A percentile compares a stretch with the other conserved stretches of the same genome.
Conservation (phyloP, 805 yeast genomes). For the Zygoascus bituminiphila region DNA sequence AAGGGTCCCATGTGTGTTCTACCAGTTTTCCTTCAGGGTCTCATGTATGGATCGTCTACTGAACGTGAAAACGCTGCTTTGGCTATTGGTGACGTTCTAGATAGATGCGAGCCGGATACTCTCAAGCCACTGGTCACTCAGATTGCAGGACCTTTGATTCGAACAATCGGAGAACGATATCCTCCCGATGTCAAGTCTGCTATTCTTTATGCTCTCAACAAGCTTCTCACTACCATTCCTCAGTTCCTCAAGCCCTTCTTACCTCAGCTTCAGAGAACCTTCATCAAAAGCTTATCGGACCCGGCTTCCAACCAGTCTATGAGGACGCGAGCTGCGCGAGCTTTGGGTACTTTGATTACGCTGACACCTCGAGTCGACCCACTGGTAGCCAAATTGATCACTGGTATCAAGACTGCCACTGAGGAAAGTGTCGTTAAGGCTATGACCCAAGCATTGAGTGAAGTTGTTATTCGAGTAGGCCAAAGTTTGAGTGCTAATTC, state of each 20-base stretch:
- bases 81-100: conserved; percentile 81
- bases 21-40: conserved; percentile 89
- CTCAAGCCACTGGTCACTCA: conserved; percentile 84
- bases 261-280: conserved; percentile 96
- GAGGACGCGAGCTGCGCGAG: conserved; percentile 79
- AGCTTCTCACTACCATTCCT: conserved; percentile 74
- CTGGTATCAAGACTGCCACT: conserved; percentile 58
- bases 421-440: conserved; percentile 66
- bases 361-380: conserved; percentile 94
- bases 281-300: conserved; percentile 85
- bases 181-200: conserved; percentile 88
- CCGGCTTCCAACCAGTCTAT: conserved; percentile 56
- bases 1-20: conserved; percentile 81
- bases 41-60: conserved; percentile 83
- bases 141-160: conserved; percentile 94
- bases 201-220: conserved; percentile 77
- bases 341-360: conserved; percentile 78
- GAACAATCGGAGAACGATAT: conserved; percentile 95
- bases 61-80: conserved; percentile 81
- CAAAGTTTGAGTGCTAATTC: conserved; percentile 65
- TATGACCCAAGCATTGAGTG: conserved; percentile 75
- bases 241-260: conserved; percentile 88
- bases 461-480: conserved; percentile 76
- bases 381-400: conserved; percentile 69
- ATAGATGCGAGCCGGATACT: conserved; percentile 61